Evolutionary conservation across 345 rosid genomes (phyloP), one percentile per base, ranked within the genome.

Genomic region (Xanthoceras sorbifolium): DNA sequence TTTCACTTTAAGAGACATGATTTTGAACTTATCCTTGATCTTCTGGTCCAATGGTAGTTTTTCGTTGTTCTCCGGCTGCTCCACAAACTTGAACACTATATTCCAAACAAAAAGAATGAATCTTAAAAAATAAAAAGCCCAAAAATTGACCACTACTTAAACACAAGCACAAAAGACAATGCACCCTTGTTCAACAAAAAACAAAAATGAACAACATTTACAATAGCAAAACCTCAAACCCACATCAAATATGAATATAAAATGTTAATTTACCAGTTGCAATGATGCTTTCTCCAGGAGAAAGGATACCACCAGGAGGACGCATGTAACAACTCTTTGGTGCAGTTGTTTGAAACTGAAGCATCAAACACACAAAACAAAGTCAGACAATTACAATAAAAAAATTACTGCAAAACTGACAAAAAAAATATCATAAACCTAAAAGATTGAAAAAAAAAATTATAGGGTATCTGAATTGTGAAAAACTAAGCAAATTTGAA

Each of bases 311-410:
- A 40, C 99, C 99, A 1, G 99, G 99, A 28, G 99, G 99, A 52
- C 98, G 92, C 99, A 96, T 96, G 82, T 85, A 96, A 82, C 99
- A 96, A 76, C 99, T 96, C 79, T 96, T 96, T 0, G 97, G 99
- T 15, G 94, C 97, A 34, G 98, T 96, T 29, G 99, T 95, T 91
- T 96, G 99, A 69, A 96, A 96, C 99, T 96, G 74, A 52, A 55
- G 57, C 70, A 73, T 32, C 25, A 81, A 22, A 46, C 40, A 36
- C 8, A 48, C 14, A 0, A 66, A 77, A 18, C 12, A 22, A 26
- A 26, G 54, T 36, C 29, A 67, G 15, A 42, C 26, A 67, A 63
- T 4, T 69, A 78, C 60, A 73, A 28, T 61, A 18, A 75, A 23
- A 59, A 38, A 28, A 29, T 14, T 61, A 28, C 11, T 52, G 26